Evolutionary conservation across 1,139 yeast genomes (phyloP), one percentile per base, ranked within the genome.

Genomic region (Diutina siamensis): DNA sequence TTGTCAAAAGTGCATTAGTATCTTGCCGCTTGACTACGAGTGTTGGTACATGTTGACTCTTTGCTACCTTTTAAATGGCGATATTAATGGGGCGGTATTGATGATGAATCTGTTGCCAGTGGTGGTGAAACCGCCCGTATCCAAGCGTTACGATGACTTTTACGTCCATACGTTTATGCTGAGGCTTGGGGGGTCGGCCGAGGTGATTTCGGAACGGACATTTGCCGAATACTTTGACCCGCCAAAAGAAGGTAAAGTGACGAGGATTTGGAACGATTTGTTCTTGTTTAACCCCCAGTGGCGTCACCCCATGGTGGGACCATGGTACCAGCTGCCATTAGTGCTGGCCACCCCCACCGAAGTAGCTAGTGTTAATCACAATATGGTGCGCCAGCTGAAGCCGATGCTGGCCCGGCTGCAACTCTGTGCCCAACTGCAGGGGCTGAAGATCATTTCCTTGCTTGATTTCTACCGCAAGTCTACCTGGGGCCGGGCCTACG

Each of bases 401-500:
- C 63, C 67, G 0, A 49, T 53, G 10, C 59, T 69, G 0, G 42
- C 55, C 1, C 66, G 62, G 48, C 52, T 55, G 20, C 48, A 55
- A 13, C 50, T 67, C 31, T 59, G 72, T 1, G 61, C 70, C 3
- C 68, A 60, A 49, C 66, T 72, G 1, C 55, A 64, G 1, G 65
- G 66, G 3, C 46, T 51, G 5, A 52, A 62, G 4, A 52, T 58
- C 44, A 49, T 59, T 13, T 63, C 71, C 1, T 53, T 67, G 3
- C 49, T 66, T 20, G 71, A 68, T 47, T 68, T 67, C 49, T 56
- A 58, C 40, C 55, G 56, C 44, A 61, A 56, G 34, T 66, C 72
- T 0, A 66, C 72, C 2, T 69, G 74, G 73, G 74, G 74, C 4
- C 59, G 71, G 46, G 57, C 67, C 41, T 70, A 68, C 51, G 72